Evolutionary conservation across 2,329 filamentous ascomycete genomes (phyloP).

Genomic region (Westerdykella aurantiaca): DNA sequence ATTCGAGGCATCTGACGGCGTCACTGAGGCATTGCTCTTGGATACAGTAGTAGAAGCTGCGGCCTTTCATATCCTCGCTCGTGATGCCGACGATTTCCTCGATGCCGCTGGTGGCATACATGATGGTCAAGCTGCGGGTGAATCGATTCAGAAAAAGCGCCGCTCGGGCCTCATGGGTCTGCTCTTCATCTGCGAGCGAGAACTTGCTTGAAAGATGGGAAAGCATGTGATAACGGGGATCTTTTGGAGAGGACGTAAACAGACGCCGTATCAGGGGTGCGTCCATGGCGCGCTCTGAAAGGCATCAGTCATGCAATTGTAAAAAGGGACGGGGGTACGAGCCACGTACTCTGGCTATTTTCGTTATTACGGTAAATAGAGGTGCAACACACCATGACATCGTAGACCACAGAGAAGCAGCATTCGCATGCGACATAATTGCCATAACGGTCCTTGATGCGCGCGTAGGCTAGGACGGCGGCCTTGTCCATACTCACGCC

Average conservation of each 20-base stretch:
- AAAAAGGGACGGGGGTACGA: not conserved
- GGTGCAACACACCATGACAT: conserved; percentile 79
- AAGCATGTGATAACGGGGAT: conserved; percentile 85
- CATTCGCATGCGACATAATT: conserved; percentile 77
- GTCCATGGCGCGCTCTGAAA: conserved; percentile 65
- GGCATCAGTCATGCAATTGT: not conserved
- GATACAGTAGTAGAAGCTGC: conserved; percentile 85
- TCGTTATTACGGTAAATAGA: conserved; percentile 66
- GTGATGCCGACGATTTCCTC: conserved; percentile 68
- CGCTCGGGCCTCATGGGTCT: conserved; percentile 69
- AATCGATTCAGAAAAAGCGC: conserved; percentile 83
- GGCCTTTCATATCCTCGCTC: conserved; percentile 63
- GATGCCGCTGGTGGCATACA: conserved; percentile 79
- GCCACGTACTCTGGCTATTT: conserved; percentile 65
- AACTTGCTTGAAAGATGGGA: conserved; percentile 81
- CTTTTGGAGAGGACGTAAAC: conserved; percentile 74
- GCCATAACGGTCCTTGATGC: conserved; percentile 62
- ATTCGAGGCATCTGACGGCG: conserved; percentile 72
- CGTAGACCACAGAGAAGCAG: conserved; percentile 82
- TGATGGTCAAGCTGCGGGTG: conserved; percentile 72
- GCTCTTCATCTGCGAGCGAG: conserved; percentile 47
- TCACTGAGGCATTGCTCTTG: conserved; percentile 70
- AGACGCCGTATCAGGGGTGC: conserved; percentile 72
- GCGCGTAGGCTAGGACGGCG: conserved; percentile 74
- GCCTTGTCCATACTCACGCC: conserved; percentile 77